Evolutionary conservation across 176 grass and related monocot genomes (phyloP).

Genomic region (Leersia perrieri): DNA sequence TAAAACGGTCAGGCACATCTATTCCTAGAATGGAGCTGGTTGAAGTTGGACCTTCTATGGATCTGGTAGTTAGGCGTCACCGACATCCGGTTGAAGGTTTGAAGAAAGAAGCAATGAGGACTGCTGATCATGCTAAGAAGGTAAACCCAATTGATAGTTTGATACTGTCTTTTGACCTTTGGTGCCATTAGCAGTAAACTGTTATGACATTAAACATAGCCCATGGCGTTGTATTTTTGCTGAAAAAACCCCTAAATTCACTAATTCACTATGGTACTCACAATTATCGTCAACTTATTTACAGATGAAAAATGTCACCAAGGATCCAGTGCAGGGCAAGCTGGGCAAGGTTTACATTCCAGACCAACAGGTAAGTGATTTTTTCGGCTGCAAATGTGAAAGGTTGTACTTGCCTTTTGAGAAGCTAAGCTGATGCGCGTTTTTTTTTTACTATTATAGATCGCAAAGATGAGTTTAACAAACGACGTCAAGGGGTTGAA

Average conservation of each 20-base stretch:
- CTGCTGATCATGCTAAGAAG: conserved; percentile 65
- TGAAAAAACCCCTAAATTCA: background rate
- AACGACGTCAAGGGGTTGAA: conserved; percentile 74
- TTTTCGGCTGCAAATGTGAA: background rate
- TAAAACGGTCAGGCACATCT: conserved; percentile 79
- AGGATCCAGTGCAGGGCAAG: conserved; percentile 59
- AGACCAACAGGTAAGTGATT: conserved; percentile 60
- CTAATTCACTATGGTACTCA: background rate
- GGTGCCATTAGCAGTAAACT: background rate
- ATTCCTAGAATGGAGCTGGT: conserved; percentile 91
- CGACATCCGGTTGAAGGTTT: conserved; percentile 65
- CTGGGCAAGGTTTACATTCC: conserved; percentile 79
- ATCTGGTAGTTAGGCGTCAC: conserved; percentile 67
- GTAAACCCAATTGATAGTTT: conserved; percentile 23
- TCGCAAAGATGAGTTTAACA: conserved; percentile 52
- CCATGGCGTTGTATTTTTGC: background rate
- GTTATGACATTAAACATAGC: background rate
- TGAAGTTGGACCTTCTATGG: conserved; percentile 95
- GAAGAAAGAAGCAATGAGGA: conserved; percentile 88
- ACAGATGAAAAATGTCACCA: conserved; percentile 82
- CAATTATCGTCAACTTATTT: conserved; percentile 23
- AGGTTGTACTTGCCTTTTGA: background rate
- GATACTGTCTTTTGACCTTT: conserved; percentile 6
- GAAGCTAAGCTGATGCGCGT: conserved; percentile 11
- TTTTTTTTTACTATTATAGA: conserved; percentile 41